Base-by-base conservation (phyloP, 148 eudicot genomes). In the Rhododendron simsii region DNA sequence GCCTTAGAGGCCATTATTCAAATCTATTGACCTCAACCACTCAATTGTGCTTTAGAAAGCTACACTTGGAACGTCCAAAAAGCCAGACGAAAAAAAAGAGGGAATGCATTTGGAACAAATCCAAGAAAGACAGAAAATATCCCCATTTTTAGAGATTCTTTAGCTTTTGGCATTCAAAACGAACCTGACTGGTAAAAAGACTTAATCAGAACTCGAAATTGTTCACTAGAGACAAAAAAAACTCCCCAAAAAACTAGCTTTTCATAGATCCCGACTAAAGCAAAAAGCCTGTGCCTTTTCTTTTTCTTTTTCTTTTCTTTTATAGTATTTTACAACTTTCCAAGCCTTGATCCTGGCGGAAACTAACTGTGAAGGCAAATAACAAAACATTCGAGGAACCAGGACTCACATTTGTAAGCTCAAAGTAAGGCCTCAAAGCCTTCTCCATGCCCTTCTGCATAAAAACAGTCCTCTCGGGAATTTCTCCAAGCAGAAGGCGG, bases 401-500 rank as follows among this genome's bases (percentile, higher is more conserved):
- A 59, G 79, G 20, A 92, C 99, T 93, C 87, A 96, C 99, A 88
- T 96, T 96, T 78, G 99, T 96, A 57, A 96, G 98, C 91, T 96
- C 99, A 88, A 96, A 96, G 93, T 96, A 96, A 7, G 99, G 98
- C 85, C 96, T 91, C 90, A 96, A 88, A 61, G 96, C 95, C 85
- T 90, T 94, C 85, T 95, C 98, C 99, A 96, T 95, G 84, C 98
- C 98, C 89, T 95, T 95, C 94, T 96, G 99, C 98, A 96, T 92
- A 77, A 96, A 96, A 82, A 95, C 94, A 55, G 98, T 96, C 87
- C 99, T 93, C 87, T 96, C 99, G 48, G 99, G 99, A 67, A 96
- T 96, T 87, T 95, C 99, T 78, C 99, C 99, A 67, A 95, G 89
- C 45, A 96, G 91, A 83, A 96, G 87, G 76, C 98, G 94, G 86